Percentiles rank a stretch among this genome's conserved stretches.
phyloP scores from a whole-genome alignment of 2,329 filamentous ascomycete genomes.

The Phialophora expanda region DNA sequence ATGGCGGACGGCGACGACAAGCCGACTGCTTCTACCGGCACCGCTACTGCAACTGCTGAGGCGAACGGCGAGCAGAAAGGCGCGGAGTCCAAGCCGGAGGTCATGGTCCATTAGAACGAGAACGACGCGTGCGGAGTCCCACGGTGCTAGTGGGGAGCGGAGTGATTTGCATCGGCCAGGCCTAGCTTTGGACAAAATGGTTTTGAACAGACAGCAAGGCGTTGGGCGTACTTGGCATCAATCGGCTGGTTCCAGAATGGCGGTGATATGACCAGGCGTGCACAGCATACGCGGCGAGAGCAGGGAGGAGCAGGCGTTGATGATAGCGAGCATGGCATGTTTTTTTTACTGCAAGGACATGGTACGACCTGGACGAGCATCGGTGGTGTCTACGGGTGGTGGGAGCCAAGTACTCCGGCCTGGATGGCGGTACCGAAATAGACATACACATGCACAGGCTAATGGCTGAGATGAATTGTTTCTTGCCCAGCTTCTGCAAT shows the following conservation, averaged over 20 bases:
- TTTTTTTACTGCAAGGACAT: background rate
- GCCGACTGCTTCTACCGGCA: conserved; percentile 5
- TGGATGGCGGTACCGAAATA: background rate
- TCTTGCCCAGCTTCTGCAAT: background rate
- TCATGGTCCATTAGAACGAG: conserved; percentile 53
- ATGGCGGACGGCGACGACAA: conserved; percentile 36
- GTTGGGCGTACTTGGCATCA: conserved; percentile 17
- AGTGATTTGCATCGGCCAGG: background rate
- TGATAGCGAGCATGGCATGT: background rate
- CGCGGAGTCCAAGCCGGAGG: conserved; percentile 46
- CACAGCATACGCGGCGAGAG: conserved; percentile 7
- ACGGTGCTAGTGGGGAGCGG: background rate
- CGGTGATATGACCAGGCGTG: background rate
- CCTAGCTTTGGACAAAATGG: background rate
- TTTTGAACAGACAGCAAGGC: conserved; percentile 24
- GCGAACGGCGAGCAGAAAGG: conserved; percentile 41
- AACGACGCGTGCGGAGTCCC: background rate
- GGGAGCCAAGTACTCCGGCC: background rate
- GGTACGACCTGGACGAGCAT: background rate
- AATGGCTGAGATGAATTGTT: conserved; percentile 9
- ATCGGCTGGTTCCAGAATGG: conserved; percentile 1
- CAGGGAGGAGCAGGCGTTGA: background rate
- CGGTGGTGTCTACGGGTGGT: background rate
- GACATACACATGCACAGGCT: background rate
- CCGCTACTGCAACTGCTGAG: conserved; percentile 18